Percentiles rank a stretch among this genome's conserved stretches.
Conservation (phyloP, 2,329 filamentous ascomycete species). For the Exophiala spinifera region DNA sequence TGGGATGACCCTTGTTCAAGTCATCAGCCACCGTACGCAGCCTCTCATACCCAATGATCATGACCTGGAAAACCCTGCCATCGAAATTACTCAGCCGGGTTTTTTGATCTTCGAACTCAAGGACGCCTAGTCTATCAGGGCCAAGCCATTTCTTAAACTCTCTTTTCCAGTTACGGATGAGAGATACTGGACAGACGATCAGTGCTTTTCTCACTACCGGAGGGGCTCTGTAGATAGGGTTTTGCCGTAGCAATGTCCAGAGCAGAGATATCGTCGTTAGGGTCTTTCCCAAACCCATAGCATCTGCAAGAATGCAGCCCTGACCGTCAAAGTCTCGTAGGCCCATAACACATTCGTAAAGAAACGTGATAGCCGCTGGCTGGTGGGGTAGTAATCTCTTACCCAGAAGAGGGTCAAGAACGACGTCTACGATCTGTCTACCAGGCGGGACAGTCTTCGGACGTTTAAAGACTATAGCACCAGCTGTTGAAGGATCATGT, state of each 20-base stretch:
- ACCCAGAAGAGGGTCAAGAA: constrained; percentile 64
- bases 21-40: constrained; percentile 64
- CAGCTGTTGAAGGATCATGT: constrained; percentile 59
- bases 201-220: constrained; percentile 68
- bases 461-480: constrained; percentile 65
- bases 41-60: constrained; percentile 73
- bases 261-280: constrained; percentile 68
- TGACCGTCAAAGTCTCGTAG: constrained; percentile 63
- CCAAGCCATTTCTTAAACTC: constrained; percentile 74
- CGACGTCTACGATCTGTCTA: constrained; percentile 68
- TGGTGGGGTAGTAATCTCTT: constrained; percentile 66
- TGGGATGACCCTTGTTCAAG: constrained; percentile 58
- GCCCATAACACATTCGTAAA: constrained; percentile 76
- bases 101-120: constrained; percentile 60
- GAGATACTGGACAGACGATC: constrained; percentile 69
- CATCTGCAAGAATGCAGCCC: constrained; percentile 69
- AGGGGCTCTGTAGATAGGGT: constrained; percentile 55
- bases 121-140: constrained; percentile 66
- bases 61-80: constrained; percentile 64
- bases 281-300: constrained; percentile 74
- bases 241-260: constrained; percentile 71
- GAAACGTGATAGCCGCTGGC: constrained; percentile 64
- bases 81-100: constrained; percentile 66
- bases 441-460: constrained; percentile 56
- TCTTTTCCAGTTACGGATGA: constrained; percentile 70